phyloP scores from a whole-genome alignment of 2,329 filamentous ascomycete genomes.

The Xylariaceae sp. region DNA sequence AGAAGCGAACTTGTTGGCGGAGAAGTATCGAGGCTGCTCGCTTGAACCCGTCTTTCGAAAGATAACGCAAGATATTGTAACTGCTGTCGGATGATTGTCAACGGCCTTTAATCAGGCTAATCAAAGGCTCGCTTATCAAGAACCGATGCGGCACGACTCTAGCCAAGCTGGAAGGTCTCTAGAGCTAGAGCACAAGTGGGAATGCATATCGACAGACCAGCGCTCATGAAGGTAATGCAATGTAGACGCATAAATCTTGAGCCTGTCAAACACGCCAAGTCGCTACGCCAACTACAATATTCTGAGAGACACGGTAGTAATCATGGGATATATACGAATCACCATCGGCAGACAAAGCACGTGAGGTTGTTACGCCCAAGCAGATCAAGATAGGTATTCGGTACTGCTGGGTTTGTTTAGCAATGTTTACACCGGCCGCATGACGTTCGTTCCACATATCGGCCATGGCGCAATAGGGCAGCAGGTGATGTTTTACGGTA shows the following conservation, averaged over 20 bases:
- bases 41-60: slow-evolving; percentile 71
- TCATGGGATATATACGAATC: background rate
- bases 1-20: slow-evolving; percentile 60
- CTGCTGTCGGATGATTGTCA: slow-evolving; percentile 42
- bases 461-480: background rate
- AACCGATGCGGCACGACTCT: slow-evolving; percentile 18
- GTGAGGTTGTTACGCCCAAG: no score
- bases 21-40: slow-evolving; percentile 77
- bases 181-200: slow-evolving; percentile 27
- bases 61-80: slow-evolving; percentile 63
- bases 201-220: slow-evolving; percentile 20
- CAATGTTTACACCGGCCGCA: background rate
- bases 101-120: slow-evolving; percentile 37
- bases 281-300: no score
- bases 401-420: background rate
- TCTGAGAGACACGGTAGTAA: background rate
- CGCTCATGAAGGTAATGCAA: slow-evolving; percentile 24
- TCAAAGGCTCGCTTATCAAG: slow-evolving; percentile 23
- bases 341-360: background rate
- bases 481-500: background rate
- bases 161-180: slow-evolving; percentile 1
- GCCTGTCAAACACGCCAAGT: slow-evolving; percentile 1
- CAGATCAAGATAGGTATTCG: no score
- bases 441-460: slow-evolving; percentile 1
- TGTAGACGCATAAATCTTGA: slow-evolving; percentile 12